These are phyloP conservation scores for Peronospora farinosa DNA, from an alignment of 352 stramenopile species.

Conservation along the genomic window DNA sequence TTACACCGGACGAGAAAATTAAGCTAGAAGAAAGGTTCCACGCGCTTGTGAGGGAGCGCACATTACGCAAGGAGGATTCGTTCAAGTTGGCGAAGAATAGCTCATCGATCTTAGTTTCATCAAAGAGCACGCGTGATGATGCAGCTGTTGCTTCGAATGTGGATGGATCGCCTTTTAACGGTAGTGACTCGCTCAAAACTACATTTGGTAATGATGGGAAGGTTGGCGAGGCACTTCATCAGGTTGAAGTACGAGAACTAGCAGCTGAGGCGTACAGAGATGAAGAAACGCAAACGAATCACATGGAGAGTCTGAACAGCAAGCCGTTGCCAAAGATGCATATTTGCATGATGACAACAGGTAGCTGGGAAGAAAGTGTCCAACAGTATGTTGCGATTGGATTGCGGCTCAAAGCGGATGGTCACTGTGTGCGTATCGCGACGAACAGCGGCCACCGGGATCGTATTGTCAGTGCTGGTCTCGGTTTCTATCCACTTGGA, in stretches of 20 bases:
- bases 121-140: conserved; percentile 6
- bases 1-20: conserved; percentile 34
- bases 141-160: conserved; percentile 17
- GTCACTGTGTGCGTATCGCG: conserved; percentile 88
- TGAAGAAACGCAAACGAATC: conserved; percentile 23
- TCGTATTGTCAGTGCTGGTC: conserved; percentile 46
- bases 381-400: conserved; percentile 75
- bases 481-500: conserved; percentile 69
- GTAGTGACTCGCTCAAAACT: conserved; percentile 30
- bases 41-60: conserved; percentile 36
- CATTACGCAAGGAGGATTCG: conserved; percentile 12
- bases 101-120: background rate
- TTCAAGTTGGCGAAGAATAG: conserved; percentile 18
- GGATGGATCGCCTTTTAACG: conserved; percentile 26
- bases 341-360: conserved; percentile 63
- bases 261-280: conserved; percentile 19
- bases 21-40: conserved; percentile 36
- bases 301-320: conserved; percentile 18
- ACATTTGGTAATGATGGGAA: conserved; percentile 26
- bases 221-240: conserved; percentile 20
- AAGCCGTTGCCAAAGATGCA: conserved; percentile 51
- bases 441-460: conserved; percentile 73
- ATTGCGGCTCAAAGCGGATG: conserved; percentile 58
- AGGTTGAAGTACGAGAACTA: conserved; percentile 24
- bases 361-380: conserved; percentile 62